Conservation (phyloP, 2,329 filamentous ascomycete genomes). For the Colletotrichum graminicola region DNA sequence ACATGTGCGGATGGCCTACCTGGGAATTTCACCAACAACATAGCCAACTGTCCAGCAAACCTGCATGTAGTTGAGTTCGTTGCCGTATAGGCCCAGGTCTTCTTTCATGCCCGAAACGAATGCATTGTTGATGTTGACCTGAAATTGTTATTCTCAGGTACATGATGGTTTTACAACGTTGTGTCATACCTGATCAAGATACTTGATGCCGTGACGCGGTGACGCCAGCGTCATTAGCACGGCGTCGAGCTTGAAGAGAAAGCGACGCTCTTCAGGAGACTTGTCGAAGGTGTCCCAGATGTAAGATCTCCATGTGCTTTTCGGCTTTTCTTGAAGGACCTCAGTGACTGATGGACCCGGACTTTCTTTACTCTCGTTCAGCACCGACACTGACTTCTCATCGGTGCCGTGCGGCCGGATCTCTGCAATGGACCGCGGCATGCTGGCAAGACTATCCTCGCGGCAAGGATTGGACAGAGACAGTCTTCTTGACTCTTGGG, state of each 20-base stretch:
- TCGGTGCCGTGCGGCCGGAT: constrained; percentile 11
- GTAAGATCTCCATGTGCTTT: constrained; percentile 59
- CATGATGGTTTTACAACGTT: not conserved
- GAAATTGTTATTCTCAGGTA: not conserved
- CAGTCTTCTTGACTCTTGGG: not conserved
- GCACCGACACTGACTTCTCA: constrained; percentile 7
- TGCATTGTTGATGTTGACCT: constrained; percentile 54
- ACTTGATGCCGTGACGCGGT: constrained; percentile 47
- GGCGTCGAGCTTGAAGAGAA: constrained; percentile 58
- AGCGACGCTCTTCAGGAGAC: constrained; percentile 54
- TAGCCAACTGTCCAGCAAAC: constrained; percentile 46
- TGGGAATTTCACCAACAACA: constrained; percentile 46
- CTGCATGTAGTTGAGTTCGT: constrained; percentile 47
- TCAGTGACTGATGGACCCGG: constrained; percentile 9
- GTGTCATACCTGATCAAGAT: constrained; percentile 37
- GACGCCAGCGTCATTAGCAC: constrained; percentile 52
- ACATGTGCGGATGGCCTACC: constrained; percentile 9
- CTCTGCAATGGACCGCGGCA: constrained; percentile 7
- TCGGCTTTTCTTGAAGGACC: constrained; percentile 48
- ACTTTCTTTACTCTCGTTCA: constrained; percentile 6
- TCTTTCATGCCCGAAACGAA: constrained; percentile 48
- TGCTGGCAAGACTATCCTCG: not conserved
- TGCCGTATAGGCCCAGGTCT: constrained; percentile 44
- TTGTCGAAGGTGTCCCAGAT: constrained; percentile 62
- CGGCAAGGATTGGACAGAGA: not conserved